Percentiles rank a stretch among this genome's conserved stretches.
Evolutionary conservation across 2,329 filamentous ascomycete species (phyloP).

Genomic region (Fonsecaea pedrosoi): DNA sequence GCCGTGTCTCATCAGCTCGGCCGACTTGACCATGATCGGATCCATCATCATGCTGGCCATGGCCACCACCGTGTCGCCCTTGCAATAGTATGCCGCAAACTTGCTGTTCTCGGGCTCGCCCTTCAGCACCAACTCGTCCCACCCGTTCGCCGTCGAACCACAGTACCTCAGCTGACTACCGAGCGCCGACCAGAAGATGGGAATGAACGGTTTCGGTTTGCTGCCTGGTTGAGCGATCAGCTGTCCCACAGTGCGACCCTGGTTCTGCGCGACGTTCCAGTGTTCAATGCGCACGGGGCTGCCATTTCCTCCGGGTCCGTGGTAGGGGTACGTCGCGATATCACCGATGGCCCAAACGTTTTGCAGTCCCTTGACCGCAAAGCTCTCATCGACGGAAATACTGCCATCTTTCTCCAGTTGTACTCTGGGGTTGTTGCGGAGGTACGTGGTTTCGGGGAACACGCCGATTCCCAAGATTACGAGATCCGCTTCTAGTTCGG

Average conservation of each 20-base stretch:
- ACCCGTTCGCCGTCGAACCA: conserved; percentile 82
- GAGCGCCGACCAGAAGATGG: conserved; percentile 95
- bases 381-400: conserved; percentile 78
- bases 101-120: conserved; percentile 78
- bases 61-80: conserved; percentile 84
- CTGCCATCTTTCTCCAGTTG: conserved; percentile 84
- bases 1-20: conserved; percentile 81
- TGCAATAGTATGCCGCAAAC: conserved; percentile 88
- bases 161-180: conserved; percentile 91
- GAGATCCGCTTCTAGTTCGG: conserved; percentile 80
- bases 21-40: conserved; percentile 80
- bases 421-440: conserved; percentile 73
- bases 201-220: conserved; percentile 77
- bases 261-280: conserved; percentile 95
- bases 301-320: conserved; percentile 82
- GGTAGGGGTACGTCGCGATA: conserved; percentile 93
- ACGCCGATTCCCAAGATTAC: conserved; percentile 94
- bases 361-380: conserved; percentile 74
- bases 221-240: conserved; percentile 71
- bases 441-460: conserved; percentile 80
- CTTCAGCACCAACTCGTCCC: conserved; percentile 81
- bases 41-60: conserved; percentile 91
- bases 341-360: conserved; percentile 94
- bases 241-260: conserved; percentile 78
- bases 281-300: conserved; percentile 85